A percentile compares a stretch with the other conserved stretches of the same genome.
Evolutionary conservation across 2,329 filamentous ascomycete species (phyloP).

Genomic region (Fusarium keratoplasticum): DNA sequence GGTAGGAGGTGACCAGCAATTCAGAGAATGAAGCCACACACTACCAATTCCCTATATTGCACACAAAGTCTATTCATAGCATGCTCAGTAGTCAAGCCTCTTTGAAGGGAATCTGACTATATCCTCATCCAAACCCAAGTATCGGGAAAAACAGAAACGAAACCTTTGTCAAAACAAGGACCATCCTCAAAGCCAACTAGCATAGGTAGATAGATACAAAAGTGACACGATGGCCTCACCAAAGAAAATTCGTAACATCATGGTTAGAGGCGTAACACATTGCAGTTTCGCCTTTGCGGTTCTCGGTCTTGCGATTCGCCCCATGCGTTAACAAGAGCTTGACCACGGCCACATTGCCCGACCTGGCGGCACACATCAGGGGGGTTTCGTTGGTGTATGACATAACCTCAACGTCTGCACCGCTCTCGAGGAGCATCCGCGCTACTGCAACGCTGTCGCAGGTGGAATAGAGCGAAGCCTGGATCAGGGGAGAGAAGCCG

Average conservation of each 20-base stretch:
- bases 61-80: not conserved
- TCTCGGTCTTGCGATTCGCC: not conserved
- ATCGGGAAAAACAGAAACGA: too few relatives aligned
- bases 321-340: not conserved
- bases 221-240: not conserved
- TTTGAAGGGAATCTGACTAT: too few relatives aligned
- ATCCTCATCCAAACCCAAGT: too few relatives aligned
- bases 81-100: too few relatives aligned
- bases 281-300: not conserved
- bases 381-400: accelerated
- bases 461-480: not conserved
- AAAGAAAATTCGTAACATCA: not conserved
- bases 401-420: not conserved
- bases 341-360: not conserved
- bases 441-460: not conserved
- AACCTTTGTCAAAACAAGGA: too few relatives aligned
- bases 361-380: not conserved
- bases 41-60: not conserved
- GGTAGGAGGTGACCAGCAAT: not conserved
- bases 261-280: not conserved
- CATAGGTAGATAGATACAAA: not conserved
- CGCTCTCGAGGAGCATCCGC: not conserved
- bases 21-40: not conserved
- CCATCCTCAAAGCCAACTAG: not conserved
- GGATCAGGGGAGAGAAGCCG: not conserved